Percentiles rank a stretch among this genome's conserved stretches.
Conservation (phyloP, 164 flowering plant species). For the Berberis thunbergii region DNA sequence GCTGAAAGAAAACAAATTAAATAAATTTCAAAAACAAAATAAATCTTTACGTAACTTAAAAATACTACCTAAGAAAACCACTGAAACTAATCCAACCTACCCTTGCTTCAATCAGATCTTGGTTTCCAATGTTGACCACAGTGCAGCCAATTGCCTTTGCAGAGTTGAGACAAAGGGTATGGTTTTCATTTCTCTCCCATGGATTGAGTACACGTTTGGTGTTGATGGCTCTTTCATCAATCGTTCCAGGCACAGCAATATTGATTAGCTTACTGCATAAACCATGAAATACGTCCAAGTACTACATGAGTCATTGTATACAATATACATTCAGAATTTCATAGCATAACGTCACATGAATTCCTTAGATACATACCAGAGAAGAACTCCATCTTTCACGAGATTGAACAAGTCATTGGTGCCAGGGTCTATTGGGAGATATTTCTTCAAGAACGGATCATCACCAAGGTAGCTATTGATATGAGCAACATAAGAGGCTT, state of each 20-base stretch:
- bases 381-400: conserved; percentile 84
- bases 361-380: conserved; percentile 44
- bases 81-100: conserved; percentile 31
- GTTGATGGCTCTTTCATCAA: conserved; percentile 91
- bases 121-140: conserved; percentile 89
- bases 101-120: conserved; percentile 88
- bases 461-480: conserved; percentile 64
- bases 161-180: conserved; percentile 92
- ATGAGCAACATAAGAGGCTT: conserved; percentile 70
- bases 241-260: conserved; percentile 93
- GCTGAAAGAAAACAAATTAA: conserved; percentile 37
- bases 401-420: conserved; percentile 66
- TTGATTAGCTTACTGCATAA: conserved; percentile 88
- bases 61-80: background rate
- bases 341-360: conserved; percentile 5
- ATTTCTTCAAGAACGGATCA: conserved; percentile 52
- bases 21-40: conserved; percentile 3
- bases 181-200: conserved; percentile 97
- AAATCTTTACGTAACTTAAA: background rate
- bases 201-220: conserved; percentile 83
- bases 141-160: conserved; percentile 98
- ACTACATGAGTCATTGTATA: background rate
- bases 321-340: background rate
- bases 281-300: conserved; percentile 6
- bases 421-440: conserved; percentile 68